Evolutionary conservation across 441 rosid genomes (phyloP), one percentile per base, ranked within the genome.

Genomic region (Hypseocharis bilobata): DNA sequence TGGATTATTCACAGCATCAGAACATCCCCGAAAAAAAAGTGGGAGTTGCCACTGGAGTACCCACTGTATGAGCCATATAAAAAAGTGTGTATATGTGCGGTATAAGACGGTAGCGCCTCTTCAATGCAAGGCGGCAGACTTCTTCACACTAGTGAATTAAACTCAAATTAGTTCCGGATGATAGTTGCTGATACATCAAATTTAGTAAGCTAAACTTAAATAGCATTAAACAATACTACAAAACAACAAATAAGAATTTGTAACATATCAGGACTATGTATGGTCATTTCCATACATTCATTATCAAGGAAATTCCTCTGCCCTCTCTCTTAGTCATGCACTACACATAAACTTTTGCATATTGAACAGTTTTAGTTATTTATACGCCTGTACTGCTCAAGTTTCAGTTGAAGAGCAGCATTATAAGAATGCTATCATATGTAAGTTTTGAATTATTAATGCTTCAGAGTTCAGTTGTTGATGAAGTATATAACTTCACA

Each of bases 21-120:
- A 32, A 71, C 82, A 45, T 71, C 89, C 99, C 97, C 69, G 96
- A 85, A 54, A 93, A 91, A 72, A 91, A 89, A 4, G 84, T 69
- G 6, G 99, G 99, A 67, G 84, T 75, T 70, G 92, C 93, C 74
- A 93, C 96, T 0, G 83, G 93, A 76, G 84, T 80, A 64, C 99
- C 96, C 25, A 70, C 76, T 20, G 80, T 88, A 81, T 93, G 97
- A n/a, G 97, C 88, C 75, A 77, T 44, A 83, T 91, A 93, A 75
- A 91, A 87, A 40, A 93, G 77, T 38, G 99, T 93, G 74, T 91
- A 91, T 67, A 91, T 78, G 78, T 86, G 93, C 54, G 93, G 96
- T 69, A 93, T 67, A 59, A 93, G 81, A 71, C 85, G 86, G 78
- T 93, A 93, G 61, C 97, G 96, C 82, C 97, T 87, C 84, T 75